phyloP scores from a whole-genome alignment of 352 stramenopile genomes.

The Globisporangium middletonii region DNA sequence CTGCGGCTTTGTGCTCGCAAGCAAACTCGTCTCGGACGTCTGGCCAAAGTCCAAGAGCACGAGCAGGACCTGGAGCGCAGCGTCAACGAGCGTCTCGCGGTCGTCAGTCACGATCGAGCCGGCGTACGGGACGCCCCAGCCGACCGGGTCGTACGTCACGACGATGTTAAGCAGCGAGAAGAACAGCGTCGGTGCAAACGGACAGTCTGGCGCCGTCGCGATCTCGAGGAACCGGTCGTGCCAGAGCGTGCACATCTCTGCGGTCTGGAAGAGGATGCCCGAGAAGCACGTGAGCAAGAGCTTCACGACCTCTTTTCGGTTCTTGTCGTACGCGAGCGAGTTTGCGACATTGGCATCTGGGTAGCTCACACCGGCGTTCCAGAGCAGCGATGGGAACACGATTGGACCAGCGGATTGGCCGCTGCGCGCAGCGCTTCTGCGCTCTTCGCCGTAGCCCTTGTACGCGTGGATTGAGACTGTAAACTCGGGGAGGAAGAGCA shows the following conservation, averaged over 20 bases:
- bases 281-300: constrained; percentile 93
- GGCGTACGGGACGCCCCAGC: constrained; percentile 86
- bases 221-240: constrained; percentile 90
- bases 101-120: constrained; percentile 87
- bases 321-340: constrained; percentile 85
- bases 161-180: constrained; percentile 96
- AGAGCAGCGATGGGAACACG: constrained; percentile 75
- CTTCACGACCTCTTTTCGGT: constrained; percentile 94
- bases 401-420: constrained; percentile 20
- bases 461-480: constrained; percentile 82
- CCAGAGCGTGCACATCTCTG: constrained; percentile 89
- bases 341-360: constrained; percentile 69
- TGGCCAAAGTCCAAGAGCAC: constrained; percentile 93
- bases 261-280: constrained; percentile 94
- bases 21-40: constrained; percentile 40
- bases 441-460: constrained; percentile 74
- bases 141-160: constrained; percentile 90
- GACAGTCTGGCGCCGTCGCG: constrained; percentile 85
- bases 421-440: constrained; percentile 54
- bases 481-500: constrained; percentile 84
- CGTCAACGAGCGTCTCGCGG: constrained; percentile 88
- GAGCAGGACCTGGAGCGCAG: constrained; percentile 91
- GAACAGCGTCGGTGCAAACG: constrained; percentile 93
- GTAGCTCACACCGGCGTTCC: constrained; percentile 76
- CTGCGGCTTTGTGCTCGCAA: constrained; percentile 45